Base-by-base conservation (phyloP, 2,329 filamentous ascomycete genomes). In the Fusarium nygamai region DNA sequence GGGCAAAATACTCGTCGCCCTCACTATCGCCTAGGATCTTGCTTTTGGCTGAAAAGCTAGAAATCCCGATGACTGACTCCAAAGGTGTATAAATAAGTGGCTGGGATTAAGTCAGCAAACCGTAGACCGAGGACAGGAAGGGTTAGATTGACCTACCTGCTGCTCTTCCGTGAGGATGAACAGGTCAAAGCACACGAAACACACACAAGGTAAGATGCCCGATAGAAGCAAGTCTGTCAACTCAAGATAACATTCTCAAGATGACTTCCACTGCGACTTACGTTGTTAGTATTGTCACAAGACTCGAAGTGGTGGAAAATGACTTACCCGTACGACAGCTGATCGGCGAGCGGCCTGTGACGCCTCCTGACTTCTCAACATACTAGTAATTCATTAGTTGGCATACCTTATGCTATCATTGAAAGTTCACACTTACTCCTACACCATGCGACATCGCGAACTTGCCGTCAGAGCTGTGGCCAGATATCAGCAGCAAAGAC, bases 301-400 rank as follows among this genome's bases (percentile, higher is more conserved):
- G n/a, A n/a, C 11, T 11, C 0, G 4, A 3, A 27, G 12, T 4
- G 27, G 17, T 20, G 16, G 12, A 3, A 22, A 22, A 7, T 4
- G 27, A 22, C 46, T 48, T 48, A 31, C 46, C 12, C 27, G 14
- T 31, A 22, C 46, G 46, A 16, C 20, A 22, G 2, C 1, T 29
- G 8, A 48, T 48, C 13, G 46, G 27, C 5, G 1, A 24, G 16
- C n/a, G 41, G 34, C 16, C 31, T 33, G 12, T 2, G 12, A 11
- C 31, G 31, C 31, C 31, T 13, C 31, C 31, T 4, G 12, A 33
- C 31, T 33, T 33, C 31, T 33, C 31, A 33, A 33, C 31, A 13
- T 33, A 33, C 31, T 33, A 33, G 3, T 13, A 33, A 33, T 33
- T 33, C 2, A 33, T 33, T 12, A 33, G 31, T 12, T 33, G 1